Base-by-base conservation (phyloP, 1,284 basidiomycete species). In the Termitomyces sp. region DNA sequence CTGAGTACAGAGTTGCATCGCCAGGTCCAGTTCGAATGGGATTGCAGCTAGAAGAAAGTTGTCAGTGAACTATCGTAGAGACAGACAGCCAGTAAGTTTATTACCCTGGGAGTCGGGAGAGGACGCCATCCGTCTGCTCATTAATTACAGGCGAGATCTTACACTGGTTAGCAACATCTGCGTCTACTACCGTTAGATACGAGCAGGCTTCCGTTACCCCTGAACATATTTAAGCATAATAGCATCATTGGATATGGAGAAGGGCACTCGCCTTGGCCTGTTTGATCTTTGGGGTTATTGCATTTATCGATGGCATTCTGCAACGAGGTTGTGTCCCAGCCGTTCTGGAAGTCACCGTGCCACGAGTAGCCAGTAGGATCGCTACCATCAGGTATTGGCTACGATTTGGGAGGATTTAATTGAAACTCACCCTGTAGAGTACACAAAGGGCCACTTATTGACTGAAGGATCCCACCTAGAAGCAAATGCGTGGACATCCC, bases 241-340 rank as follows among this genome's bases (percentile, higher is more conserved):
- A 47, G n/a, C 12, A 40, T 15, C 15, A 31, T 17, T 5, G 9
- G 13, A 2, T 12, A 33, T 9, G 17, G 6, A 45, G 12, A n/a
- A 24, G 28, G 8, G 33, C 40, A 46, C 59, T 8, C 10, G 54
- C 61, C 61, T 49, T 53, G 55, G 26, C 65, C 67, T 1, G 73
- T 75, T 9, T 68, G 62, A 54, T 72, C 67, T 36, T 68, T 70
- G 19, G 70, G 66, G 52, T 73, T 70, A 60, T 76, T 70, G 66
- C 79, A 81, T 26, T 73, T 59, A 62, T 79, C 72, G 56, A 80
- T 79, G n/a, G 78, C 77, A 39, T 70, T 70, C 62, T 80, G 77
- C 13, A 79, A 67, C 1, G 70, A 69, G 8, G 57, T 65, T 31
- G 59, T 63, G 49, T 74, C 70, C 72, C 72, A 73, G 10, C 73